Evolutionary conservation across 2,329 filamentous ascomycete genomes (phyloP).

Genomic region (Davidsoniella eucalypti): DNA sequence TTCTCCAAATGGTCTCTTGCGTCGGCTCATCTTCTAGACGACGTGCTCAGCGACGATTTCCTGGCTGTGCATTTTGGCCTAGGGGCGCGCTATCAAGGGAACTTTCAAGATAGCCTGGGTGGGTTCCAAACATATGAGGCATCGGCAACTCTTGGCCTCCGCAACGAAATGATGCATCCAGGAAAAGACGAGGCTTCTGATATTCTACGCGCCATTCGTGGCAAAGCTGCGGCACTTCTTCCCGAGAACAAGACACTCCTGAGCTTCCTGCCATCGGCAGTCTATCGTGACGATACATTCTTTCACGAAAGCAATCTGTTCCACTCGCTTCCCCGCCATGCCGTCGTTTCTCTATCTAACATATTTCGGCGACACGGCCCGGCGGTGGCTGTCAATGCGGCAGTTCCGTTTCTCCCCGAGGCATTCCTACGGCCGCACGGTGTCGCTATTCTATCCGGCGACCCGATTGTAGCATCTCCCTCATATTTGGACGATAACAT

Average conservation of each 20-base stretch:
- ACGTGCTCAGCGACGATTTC: slow-evolving; percentile 77
- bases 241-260: slow-evolving; percentile 69
- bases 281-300: slow-evolving; percentile 66
- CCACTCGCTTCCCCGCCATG: slow-evolving; percentile 56
- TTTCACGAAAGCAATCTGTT: slow-evolving; percentile 64
- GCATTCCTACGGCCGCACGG: slow-evolving; percentile 70
- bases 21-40: slow-evolving; percentile 75
- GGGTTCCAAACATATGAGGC: slow-evolving; percentile 94
- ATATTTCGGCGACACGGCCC: slow-evolving; percentile 59
- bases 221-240: slow-evolving; percentile 66
- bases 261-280: slow-evolving; percentile 64
- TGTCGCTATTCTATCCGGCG: slow-evolving; percentile 65
- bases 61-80: slow-evolving; percentile 82
- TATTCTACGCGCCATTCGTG: slow-evolving; percentile 73
- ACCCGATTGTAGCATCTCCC: slow-evolving; percentile 65
- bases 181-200: slow-evolving; percentile 85
- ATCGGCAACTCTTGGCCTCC: slow-evolving; percentile 74
- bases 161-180: slow-evolving; percentile 79
- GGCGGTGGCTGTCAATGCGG: slow-evolving; percentile 72
- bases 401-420: slow-evolving; percentile 74
- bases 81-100: slow-evolving; percentile 80
- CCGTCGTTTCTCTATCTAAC: slow-evolving; percentile 50
- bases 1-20: slow-evolving; percentile 77
- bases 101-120: slow-evolving; percentile 90
- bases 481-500: slow-evolving; percentile 79